Evolutionary conservation across 306 rosid species (phyloP), one percentile per base, ranked within the genome.

Genomic region (Trifolium fragiferum): DNA sequence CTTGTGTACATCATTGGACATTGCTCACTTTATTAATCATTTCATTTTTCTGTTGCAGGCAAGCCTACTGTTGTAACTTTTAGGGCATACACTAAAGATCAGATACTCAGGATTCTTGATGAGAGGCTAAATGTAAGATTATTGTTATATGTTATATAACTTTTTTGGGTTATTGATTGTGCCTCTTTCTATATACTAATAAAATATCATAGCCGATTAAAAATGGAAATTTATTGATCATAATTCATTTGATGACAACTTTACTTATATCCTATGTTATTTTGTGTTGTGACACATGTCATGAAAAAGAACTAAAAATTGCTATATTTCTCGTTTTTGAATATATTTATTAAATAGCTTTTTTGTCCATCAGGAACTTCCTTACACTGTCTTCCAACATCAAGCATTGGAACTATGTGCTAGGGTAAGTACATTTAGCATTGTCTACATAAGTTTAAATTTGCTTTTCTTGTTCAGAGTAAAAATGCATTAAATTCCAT

Each of bases 361-460:
- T 27, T 60, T 71, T 30, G 9, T 74, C 38, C 18, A 14, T 40
- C 90, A 91, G 99, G 87, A 73, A 65, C 87, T 94, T 41, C 96
- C 95, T 75, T 89, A 61, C 85, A 68, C 61, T 10, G 84, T 88
- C 78, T 90, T 92, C 82, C 96, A 89, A 66, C 87, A 78, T 18
- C 95, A 82, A 83, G 93, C 99, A 68, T 64, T 92, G 82, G 96
- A 94, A 53, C 89, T 94, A 46, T 94, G 99, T 87, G 95, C 97
- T n/a, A 88, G 99, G 82, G 99, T 94, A 75, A 80, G 96, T 87
- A 63, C 74, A 74, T 66, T 43, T 71, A 33, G 44, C 41, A 54
- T 4, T 16, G 27, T 44, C 75, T 11, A 7, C 8, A 23, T 57
- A 62, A 32, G 11, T 63, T 79, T 53, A 43, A 14, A 32, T 47